These are phyloP conservation scores for Lotmaria passim DNA, from an alignment of 208 protist species.

Conservation along the genomic window DNA sequence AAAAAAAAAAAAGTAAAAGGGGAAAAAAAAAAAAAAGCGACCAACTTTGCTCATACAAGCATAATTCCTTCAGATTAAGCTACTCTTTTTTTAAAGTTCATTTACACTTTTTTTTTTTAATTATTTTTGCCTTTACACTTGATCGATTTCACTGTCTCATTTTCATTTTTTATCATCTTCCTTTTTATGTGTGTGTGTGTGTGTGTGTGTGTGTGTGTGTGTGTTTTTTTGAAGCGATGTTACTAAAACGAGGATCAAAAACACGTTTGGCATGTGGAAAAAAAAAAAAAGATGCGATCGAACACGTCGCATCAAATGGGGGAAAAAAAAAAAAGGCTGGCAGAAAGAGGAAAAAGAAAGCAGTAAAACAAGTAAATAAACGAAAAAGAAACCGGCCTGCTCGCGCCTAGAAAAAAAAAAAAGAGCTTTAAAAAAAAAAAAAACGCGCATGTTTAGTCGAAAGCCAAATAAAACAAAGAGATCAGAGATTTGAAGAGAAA, in stretches of 20 bases:
- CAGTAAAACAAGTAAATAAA: neutral
- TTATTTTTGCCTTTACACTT: neutral
- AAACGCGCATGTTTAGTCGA: neutral
- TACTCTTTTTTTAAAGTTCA: too few relatives aligned
- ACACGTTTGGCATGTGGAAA: neutral
- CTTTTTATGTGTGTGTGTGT: too few relatives aligned
- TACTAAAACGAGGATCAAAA: too few relatives aligned
- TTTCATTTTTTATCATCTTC: too few relatives aligned
- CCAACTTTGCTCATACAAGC: too few relatives aligned
- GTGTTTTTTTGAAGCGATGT: too few relatives aligned
- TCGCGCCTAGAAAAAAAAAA: too few relatives aligned
- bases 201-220: too few relatives aligned
- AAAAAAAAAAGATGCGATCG: neutral
- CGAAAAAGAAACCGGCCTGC: neutral
- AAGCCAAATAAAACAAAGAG: neutral
- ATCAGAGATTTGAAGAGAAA: neutral
- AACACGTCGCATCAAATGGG: too few relatives aligned
- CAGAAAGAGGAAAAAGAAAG: neutral
- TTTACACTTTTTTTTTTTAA: too few relatives aligned
- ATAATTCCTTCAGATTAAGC: constrained; percentile 6
- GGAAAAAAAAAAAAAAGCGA: neutral
- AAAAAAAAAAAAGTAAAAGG: neutral
- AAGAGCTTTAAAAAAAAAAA: neutral
- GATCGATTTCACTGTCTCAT: too few relatives aligned
- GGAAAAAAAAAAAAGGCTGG: neutral